phyloP scores from a whole-genome alignment of 2,329 filamentous ascomycete genomes.

The Cladosporium sp. region DNA sequence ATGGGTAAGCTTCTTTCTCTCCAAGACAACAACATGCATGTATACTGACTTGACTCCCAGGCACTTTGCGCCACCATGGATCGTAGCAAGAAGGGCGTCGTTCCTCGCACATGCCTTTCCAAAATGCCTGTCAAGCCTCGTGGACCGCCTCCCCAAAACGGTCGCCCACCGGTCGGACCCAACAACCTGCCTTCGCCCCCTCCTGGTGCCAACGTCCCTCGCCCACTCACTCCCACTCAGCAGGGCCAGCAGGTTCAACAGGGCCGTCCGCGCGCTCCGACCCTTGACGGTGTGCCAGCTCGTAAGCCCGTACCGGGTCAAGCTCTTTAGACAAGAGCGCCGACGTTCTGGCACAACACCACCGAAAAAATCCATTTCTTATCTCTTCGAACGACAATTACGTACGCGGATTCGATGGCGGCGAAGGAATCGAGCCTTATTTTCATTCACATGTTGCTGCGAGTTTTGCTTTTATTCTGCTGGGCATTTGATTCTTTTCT shows the following conservation, averaged over 20 bases:
- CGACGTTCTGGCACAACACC: neutral
- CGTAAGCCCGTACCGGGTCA: conserved; percentile 47
- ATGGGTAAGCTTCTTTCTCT: conserved; percentile 65
- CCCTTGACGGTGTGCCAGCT: conserved; percentile 28
- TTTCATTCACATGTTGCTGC: neutral
- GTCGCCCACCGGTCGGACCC: conserved; percentile 25
- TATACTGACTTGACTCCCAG: conserved; percentile 39
- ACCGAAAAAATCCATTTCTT: neutral
- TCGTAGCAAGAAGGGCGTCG: conserved; percentile 86
- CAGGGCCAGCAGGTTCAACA: conserved; percentile 14
- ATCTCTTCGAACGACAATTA: neutral
- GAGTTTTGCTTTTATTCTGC: neutral
- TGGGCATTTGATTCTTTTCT: neutral
- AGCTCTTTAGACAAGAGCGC: conserved; percentile 13
- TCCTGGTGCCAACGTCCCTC: conserved; percentile 22
- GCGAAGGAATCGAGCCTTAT: neutral
- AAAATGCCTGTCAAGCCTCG: conserved; percentile 87
- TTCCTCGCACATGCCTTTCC: conserved; percentile 88
- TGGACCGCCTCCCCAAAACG: conserved; percentile 47
- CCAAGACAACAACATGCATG: neutral
- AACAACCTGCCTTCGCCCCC: conserved; percentile 29
- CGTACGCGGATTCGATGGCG: neutral
- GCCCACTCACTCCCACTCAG: conserved; percentile 22
- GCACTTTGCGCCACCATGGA: conserved; percentile 89
- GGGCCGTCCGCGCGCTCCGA: conserved; percentile 24